A percentile compares a stretch with the other conserved stretches of the same genome.
Conservation (phyloP, 2,329 filamentous ascomycete species). For the Claviceps monticola region DNA sequence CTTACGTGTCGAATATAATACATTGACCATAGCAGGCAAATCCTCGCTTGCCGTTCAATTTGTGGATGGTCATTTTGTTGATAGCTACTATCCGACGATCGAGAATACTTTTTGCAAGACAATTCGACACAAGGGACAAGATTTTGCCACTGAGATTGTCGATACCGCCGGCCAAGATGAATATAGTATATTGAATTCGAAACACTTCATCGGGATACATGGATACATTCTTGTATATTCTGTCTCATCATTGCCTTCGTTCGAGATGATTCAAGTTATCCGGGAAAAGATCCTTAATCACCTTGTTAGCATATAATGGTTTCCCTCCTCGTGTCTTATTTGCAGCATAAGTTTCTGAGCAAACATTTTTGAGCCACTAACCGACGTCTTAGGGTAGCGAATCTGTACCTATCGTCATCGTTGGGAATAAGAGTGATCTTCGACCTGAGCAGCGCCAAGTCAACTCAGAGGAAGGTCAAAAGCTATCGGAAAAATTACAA, state of each 20-base stretch:
- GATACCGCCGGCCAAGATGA: conserved; percentile 98
- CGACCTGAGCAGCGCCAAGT: conserved; percentile 89
- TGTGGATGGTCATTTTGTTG: conserved; percentile 95
- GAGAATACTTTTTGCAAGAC: conserved; percentile 98
- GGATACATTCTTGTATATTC: conserved; percentile 98
- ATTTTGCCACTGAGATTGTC: conserved; percentile 92
- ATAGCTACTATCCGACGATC: conserved; percentile 97
- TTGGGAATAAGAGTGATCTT: conserved; percentile 94
- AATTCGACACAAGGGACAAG: conserved; percentile 84
- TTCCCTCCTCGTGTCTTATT: neutral
- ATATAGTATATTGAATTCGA: conserved; percentile 95
- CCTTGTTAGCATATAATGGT: conserved; percentile 45
- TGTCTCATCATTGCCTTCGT: conserved; percentile 84
- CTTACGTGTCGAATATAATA: neutral
- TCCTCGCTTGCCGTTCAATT: conserved; percentile 94
- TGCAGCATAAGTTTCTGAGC: neutral
- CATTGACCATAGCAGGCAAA: conserved; percentile 51
- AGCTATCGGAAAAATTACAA: conserved; percentile 71
- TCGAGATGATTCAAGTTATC: conserved; percentile 95
- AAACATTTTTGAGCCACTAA: neutral
- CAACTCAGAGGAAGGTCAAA: conserved; percentile 68
- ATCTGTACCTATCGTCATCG: conserved; percentile 82
- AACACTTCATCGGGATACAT: conserved; percentile 98
- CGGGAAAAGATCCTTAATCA: conserved; percentile 96
- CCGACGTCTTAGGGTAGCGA: conserved; percentile 57